Evolutionary conservation across 306 rosid genomes (phyloP).

Genomic region (Lathyrus aphaca): DNA sequence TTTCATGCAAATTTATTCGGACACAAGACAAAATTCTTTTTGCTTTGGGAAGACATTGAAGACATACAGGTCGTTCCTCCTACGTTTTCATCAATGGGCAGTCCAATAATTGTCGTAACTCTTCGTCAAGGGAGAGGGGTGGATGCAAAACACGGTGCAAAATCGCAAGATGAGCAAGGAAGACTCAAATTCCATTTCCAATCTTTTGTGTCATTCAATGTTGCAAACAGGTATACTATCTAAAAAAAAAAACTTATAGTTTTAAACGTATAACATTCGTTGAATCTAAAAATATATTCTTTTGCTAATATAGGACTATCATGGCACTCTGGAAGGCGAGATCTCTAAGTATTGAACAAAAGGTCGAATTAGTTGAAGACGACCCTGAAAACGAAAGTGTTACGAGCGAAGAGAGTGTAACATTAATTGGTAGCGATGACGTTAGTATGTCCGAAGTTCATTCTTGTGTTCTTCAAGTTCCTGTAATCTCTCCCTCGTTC

Average conservation of each 20-base stretch:
- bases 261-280: slow-evolving; percentile 5
- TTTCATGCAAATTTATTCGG: slow-evolving; percentile 94
- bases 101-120: slow-evolving; percentile 78
- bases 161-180: slow-evolving; percentile 81
- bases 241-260: slow-evolving; percentile 8
- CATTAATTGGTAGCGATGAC: slow-evolving; percentile 70
- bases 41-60: slow-evolving; percentile 97
- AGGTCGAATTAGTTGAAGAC: slow-evolving; percentile 81
- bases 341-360: slow-evolving; percentile 92
- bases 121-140: slow-evolving; percentile 81
- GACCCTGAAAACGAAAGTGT: slow-evolving; percentile 67
- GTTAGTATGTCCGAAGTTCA: slow-evolving; percentile 81
- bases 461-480: slow-evolving; percentile 58
- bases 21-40: slow-evolving; percentile 82
- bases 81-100: slow-evolving; percentile 91
- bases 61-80: slow-evolving; percentile 78
- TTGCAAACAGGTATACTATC: slow-evolving; percentile 73
- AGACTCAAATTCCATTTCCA: slow-evolving; percentile 92
- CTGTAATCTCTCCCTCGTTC: slow-evolving; percentile 55
- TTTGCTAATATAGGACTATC: slow-evolving; percentile 69
- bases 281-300: slow-evolving; percentile 34
- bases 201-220: slow-evolving; percentile 91
- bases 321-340: slow-evolving; percentile 97
- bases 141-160: slow-evolving; percentile 94
- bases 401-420: slow-evolving; percentile 70